phyloP scores from a whole-genome alignment of 75 land plant species.

The Gnetum montanum region DNA sequence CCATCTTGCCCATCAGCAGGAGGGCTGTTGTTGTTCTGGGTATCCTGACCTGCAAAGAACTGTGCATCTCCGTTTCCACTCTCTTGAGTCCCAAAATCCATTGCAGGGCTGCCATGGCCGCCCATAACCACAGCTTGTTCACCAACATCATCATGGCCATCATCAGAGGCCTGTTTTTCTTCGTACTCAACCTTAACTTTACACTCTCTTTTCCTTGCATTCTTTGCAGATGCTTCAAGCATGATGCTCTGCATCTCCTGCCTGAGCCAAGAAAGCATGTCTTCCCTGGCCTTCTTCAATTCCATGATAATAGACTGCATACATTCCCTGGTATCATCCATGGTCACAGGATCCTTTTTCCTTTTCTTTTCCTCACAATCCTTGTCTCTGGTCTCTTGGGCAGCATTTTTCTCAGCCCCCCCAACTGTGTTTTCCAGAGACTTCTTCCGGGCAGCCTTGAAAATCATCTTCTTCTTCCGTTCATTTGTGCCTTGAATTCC shows the following conservation, averaged over 20 bases:
- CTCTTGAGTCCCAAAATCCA: slow-evolving; percentile 8
- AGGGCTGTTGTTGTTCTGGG: slow-evolving; percentile 5
- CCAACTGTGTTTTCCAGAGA: no score
- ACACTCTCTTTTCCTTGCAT: not conserved
- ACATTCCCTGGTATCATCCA: not conserved
- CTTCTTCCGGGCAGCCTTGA: no score
- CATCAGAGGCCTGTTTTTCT: slow-evolving; percentile 6
- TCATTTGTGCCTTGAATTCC: no score
- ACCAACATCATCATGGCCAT: slow-evolving; percentile 4
- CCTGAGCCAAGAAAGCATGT: slow-evolving; percentile 7
- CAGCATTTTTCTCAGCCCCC: not conserved
- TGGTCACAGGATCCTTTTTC: slow-evolving; percentile 5
- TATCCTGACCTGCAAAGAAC: slow-evolving; percentile 7
- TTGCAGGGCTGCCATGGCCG: slow-evolving; percentile 6
- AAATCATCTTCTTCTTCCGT: no score
- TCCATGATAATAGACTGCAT: slow-evolving; percentile 9
- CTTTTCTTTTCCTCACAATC: not conserved
- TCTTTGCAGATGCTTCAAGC: not conserved
- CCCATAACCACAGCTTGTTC: not conserved
- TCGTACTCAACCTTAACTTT: slow-evolving; percentile 3
- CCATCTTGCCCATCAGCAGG: slow-evolving; percentile 3
- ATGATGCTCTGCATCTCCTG: slow-evolving; percentile 5
- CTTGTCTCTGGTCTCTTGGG: not conserved
- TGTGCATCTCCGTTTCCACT: slow-evolving; percentile 5
- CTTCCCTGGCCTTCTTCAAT: slow-evolving; percentile 9